A percentile compares a stretch with the other conserved stretches of the same genome.
These are phyloP conservation scores for Tricholoma bakamatsutake DNA, from an alignment of 768 basidiomycete genomes.

Conservation along the genomic window DNA sequence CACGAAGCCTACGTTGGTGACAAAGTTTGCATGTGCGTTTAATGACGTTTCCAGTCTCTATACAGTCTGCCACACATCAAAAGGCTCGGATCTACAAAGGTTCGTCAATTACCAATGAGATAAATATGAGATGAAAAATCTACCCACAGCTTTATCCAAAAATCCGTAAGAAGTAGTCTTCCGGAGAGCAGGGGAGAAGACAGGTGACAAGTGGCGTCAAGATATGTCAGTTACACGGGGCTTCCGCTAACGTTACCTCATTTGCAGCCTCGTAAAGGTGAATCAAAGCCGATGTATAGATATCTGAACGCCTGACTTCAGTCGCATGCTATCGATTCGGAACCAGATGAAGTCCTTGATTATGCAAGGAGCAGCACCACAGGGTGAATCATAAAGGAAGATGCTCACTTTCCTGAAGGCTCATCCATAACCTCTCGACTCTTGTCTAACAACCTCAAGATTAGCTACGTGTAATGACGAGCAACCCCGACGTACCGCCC, in stretches of 20 bases:
- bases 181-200: constrained; percentile 24
- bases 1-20: constrained; percentile 1
- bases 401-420: constrained; percentile 33
- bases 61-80: constrained; percentile 9
- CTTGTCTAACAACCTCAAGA: constrained; percentile 55
- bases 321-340: constrained; percentile 30
- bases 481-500: constrained; percentile 54
- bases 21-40: constrained; percentile 1
- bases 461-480: constrained; percentile 40
- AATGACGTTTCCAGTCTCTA: constrained; percentile 6
- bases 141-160: constrained; percentile 3
- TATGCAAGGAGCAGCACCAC: constrained; percentile 30
- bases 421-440: constrained; percentile 35
- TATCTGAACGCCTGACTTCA: constrained; percentile 27
- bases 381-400: constrained; percentile 38
- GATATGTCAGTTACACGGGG: constrained; percentile 34
- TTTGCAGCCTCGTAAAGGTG: constrained; percentile 32
- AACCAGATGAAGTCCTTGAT: constrained; percentile 32
- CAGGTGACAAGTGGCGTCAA: constrained; percentile 40
- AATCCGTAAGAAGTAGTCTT: constrained; percentile 17
- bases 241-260: constrained; percentile 37
- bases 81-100: constrained; percentile 15
- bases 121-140: constrained; percentile 1
- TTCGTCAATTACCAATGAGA: constrained; percentile 10
- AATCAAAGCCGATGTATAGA: constrained; percentile 34